Evolutionary conservation across 2,329 filamentous ascomycete species (phyloP).

Genomic region (Cordyceps pruinosa): DNA sequence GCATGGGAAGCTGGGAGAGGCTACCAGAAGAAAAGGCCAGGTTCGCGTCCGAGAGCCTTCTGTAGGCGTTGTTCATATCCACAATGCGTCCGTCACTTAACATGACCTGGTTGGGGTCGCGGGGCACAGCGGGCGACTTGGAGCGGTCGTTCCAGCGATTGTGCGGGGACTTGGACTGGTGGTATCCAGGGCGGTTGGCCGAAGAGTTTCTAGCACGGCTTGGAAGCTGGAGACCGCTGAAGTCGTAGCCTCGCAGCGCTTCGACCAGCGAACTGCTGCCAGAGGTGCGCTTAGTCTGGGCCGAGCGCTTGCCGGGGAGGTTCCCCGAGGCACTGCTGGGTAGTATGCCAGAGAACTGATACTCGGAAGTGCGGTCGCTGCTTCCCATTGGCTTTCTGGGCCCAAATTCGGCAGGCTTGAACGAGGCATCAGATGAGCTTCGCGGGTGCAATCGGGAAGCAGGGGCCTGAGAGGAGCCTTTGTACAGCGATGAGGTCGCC

Average conservation of each 20-base stretch:
- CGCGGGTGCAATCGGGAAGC: constrained; percentile 32
- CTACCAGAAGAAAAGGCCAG: constrained; percentile 57
- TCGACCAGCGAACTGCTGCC: constrained; percentile 40
- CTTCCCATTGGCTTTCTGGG: constrained; percentile 20
- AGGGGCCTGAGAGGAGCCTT: constrained; percentile 12
- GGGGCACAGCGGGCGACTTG: constrained; percentile 29
- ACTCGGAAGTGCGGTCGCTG: constrained; percentile 43
- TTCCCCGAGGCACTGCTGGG: constrained; percentile 42
- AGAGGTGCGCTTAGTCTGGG: constrained; percentile 34
- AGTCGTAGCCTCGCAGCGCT: constrained; percentile 45
- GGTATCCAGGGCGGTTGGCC: constrained; percentile 29
- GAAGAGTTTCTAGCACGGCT: constrained; percentile 37
- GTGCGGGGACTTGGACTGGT: constrained; percentile 49
- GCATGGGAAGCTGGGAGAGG: constrained; percentile 53
- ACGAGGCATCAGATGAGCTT: constrained; percentile 49
- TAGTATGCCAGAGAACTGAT: constrained; percentile 56
- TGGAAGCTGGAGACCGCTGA: constrained; percentile 42
- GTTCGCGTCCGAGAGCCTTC: constrained; percentile 64
- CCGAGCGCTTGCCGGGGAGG: constrained; percentile 43
- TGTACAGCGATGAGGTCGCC: constrained; percentile 16
- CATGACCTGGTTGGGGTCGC: constrained; percentile 34
- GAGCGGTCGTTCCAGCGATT: constrained; percentile 37
- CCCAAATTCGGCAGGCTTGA: constrained; percentile 40
- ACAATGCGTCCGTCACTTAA: constrained; percentile 56
- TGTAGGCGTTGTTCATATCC: constrained; percentile 64